Conservation (phyloP, 2,329 filamentous ascomycete species). For the Colletotrichum sublineola region DNA sequence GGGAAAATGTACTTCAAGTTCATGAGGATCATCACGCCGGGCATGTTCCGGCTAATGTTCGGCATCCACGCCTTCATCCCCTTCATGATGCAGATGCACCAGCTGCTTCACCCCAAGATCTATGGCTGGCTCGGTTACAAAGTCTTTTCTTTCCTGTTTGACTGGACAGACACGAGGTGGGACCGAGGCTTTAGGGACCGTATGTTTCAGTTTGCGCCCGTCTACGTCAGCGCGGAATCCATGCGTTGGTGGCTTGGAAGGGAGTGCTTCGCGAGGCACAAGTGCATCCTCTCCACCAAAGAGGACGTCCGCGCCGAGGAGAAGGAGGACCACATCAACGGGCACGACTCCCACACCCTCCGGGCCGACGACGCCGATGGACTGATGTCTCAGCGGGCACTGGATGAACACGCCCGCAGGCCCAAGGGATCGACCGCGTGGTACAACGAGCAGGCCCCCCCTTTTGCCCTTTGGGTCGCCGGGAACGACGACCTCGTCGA, state of each 20-base stretch:
- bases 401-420: slow-evolving; percentile 54
- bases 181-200: slow-evolving; percentile 82
- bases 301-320: slow-evolving; percentile 76
- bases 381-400: slow-evolving; percentile 34
- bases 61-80: slow-evolving; percentile 95
- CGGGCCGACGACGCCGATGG: slow-evolving; percentile 52
- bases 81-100: slow-evolving; percentile 89
- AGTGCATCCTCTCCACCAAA: slow-evolving; percentile 86
- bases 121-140: slow-evolving; percentile 89
- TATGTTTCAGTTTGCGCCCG: slow-evolving; percentile 92
- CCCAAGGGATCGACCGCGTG: slow-evolving; percentile 74
- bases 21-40: slow-evolving; percentile 83
- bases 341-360: slow-evolving; percentile 45
- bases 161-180: slow-evolving; percentile 89
- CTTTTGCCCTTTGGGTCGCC: slow-evolving; percentile 89
- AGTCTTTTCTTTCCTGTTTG: slow-evolving; percentile 90
- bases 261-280: slow-evolving; percentile 83
- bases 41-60: slow-evolving; percentile 84
- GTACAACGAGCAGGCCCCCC: slow-evolving; percentile 85
- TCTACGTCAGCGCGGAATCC: slow-evolving; percentile 88
- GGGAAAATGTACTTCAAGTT: slow-evolving; percentile 93
- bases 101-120: slow-evolving; percentile 71
- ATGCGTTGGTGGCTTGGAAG: slow-evolving; percentile 97
- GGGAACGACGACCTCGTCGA: slow-evolving; percentile 89
- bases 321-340: slow-evolving; percentile 66